A percentile compares a stretch with the other conserved stretches of the same genome.
Evolutionary conservation across 2,329 filamentous ascomycete genomes (phyloP).

Genomic region (Aureobasidium sp.): DNA sequence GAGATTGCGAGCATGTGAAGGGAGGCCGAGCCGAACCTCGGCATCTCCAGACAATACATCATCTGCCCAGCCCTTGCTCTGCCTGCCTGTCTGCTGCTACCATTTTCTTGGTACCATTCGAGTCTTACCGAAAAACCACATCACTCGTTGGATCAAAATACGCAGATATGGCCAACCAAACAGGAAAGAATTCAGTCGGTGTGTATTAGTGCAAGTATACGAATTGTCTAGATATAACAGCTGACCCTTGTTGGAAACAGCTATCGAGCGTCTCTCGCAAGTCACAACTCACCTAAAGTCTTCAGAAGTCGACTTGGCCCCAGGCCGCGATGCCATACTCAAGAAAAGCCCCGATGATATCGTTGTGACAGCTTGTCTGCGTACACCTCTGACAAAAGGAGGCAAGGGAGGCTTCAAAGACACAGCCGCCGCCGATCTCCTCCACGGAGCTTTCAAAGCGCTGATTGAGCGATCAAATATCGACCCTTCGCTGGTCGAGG

Average conservation of each 20-base stretch:
- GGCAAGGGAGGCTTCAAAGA: slow-evolving; percentile 95
- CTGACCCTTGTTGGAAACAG: slow-evolving; percentile 25
- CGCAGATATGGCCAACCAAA: slow-evolving; percentile 13
- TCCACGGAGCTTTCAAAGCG: slow-evolving; percentile 73
- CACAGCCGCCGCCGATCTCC: slow-evolving; percentile 75
- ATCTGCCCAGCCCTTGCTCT: neutral
- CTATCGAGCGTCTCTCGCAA: slow-evolving; percentile 51
- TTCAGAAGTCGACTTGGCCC: slow-evolving; percentile 28
- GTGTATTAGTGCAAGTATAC: neutral
- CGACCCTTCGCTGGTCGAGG: slow-evolving; percentile 80
- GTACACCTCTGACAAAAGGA: slow-evolving; percentile 85
- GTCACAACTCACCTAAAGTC: slow-evolving; percentile 45
- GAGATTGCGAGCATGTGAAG: slow-evolving; percentile 1
- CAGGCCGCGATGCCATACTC: slow-evolving; percentile 36
- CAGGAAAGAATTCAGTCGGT: slow-evolving; percentile 13
- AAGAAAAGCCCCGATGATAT: slow-evolving; percentile 58
- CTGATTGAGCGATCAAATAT: slow-evolving; percentile 80
- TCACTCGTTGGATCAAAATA: neutral
- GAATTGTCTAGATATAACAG: too few relatives aligned
- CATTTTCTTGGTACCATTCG: neutral
- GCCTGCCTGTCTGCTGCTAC: neutral
- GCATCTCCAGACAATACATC: slow-evolving; percentile 9
- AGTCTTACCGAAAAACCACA: neutral
- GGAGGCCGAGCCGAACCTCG: slow-evolving; percentile 7
- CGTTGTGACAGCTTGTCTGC: slow-evolving; percentile 85